Conservation (phyloP, 306 rosid species). For the Hylodesmum podocarpum region DNA sequence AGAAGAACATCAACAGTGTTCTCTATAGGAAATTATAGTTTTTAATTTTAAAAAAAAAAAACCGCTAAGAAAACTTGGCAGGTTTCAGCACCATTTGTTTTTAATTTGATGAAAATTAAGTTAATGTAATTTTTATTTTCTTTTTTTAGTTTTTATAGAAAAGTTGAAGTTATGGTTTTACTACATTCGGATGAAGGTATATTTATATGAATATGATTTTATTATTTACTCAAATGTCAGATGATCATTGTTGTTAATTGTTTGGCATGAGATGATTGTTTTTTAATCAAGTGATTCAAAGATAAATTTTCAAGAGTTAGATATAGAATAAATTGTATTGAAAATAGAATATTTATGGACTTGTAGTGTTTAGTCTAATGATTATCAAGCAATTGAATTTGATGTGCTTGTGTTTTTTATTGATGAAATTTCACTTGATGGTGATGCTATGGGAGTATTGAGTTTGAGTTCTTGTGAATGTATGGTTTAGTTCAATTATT, state of each 20-base stretch:
- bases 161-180: constrained; percentile 32
- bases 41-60: background rate
- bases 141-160: constrained; percentile 38
- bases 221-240: constrained; percentile 19
- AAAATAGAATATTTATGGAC: too few species aligned
- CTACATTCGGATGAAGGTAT: constrained; percentile 40
- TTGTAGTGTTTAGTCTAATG: too few species aligned
- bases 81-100: constrained; percentile 25
- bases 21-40: background rate
- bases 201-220: constrained; percentile 32
- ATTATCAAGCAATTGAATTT: constrained; percentile 22
- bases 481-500: constrained; percentile 33
- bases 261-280: too few species aligned
- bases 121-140: constrained; percentile 29
- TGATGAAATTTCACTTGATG: background rate
- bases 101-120: constrained; percentile 27
- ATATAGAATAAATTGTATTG: too few species aligned
- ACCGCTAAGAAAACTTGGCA: constrained; percentile 59
- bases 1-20: background rate
- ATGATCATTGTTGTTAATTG: background rate
- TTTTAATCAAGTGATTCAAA: too few species aligned
- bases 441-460: too few species aligned
- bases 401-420: background rate
- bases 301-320: too few species aligned
- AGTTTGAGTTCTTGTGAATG: background rate